A percentile compares a stretch with the other conserved stretches of the same genome.
Conservation (phyloP, 495 filamentous ascomycete species). For the Aspergillus leporis region DNA sequence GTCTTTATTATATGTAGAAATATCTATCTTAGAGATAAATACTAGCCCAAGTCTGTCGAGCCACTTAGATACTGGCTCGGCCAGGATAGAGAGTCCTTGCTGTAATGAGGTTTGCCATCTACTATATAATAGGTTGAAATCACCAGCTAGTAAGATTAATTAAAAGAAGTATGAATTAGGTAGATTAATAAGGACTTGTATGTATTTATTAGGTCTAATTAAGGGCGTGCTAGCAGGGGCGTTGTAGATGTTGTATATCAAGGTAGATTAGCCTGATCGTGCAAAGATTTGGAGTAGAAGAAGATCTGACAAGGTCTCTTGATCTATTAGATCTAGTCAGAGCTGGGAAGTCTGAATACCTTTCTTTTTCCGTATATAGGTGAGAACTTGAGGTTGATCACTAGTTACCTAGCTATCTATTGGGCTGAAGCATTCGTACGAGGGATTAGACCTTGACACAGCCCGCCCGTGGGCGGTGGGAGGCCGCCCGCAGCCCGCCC, state of each 20-base stretch:
- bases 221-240: not conserved
- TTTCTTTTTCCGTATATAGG: constrained; percentile 2
- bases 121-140: not conserved
- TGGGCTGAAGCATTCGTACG: not conserved
- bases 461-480: too few species aligned
- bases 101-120: not conserved
- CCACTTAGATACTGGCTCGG: not conserved
- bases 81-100: not conserved
- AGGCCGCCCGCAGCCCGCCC: too few species aligned
- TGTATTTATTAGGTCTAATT: not conserved
- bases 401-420: too few species aligned
- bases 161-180: not conserved
- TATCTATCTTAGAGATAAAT: not conserved
- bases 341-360: not conserved
- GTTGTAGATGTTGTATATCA: not conserved
- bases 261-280: not conserved
- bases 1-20: not conserved
- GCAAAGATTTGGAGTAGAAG: too few species aligned
- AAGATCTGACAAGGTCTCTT: constrained; percentile 1
- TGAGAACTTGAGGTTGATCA: not conserved
- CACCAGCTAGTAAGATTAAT: too few species aligned
- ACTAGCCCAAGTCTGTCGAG: too few species aligned
- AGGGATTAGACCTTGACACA: too few species aligned
- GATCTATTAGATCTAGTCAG: not conserved
- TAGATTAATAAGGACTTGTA: not conserved